Base-by-base conservation (phyloP, 1,284 basidiomycete genomes). In the Malassezia sp. region DNA sequence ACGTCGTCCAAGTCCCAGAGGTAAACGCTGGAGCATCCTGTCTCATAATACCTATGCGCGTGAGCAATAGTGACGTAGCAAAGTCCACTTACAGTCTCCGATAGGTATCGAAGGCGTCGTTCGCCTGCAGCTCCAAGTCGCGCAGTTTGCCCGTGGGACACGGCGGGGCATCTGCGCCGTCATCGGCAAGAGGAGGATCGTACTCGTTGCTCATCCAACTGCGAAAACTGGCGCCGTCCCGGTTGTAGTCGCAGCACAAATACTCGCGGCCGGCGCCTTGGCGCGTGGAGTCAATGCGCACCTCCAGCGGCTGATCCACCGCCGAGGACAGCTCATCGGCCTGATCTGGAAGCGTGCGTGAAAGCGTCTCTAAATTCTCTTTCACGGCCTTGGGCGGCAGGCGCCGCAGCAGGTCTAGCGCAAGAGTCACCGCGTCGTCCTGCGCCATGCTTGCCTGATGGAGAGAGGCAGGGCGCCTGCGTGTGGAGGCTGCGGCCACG, bases 191-290 rank as follows among this genome's bases (percentile, higher is more conserved):
- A 83, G 87, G 87, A 10, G 75, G 75, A 53, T 89, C 81, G 68
- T 96, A 99, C 64, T 84, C 81, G 71, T 96, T 96, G 20, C 88
- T 88, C 85, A 90, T 95, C 20, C 93, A 93, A 14, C 89, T 96
- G 63, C 90, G 76, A 73, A 88, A 93, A 64, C 84, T 85, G 66
- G 93, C 88, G 3, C 89, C 90, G 67, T 97, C 93, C 26, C 87
- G 77, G 74, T 97, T 97, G 71, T 97, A 99, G 72, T 97, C 93
- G 71, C 91, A 95, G 26, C 84, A 84, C 32, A 99, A 79, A 69
- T 85, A 99, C 47, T 96, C 88, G 58, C 79, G 79, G 10, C 87
- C 86, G 8, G 46, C 45, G 11, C 65, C 63, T 24, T 61, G 60
- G 0, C 80, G 82, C 8, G 78, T 77, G 28, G 76, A 77, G 75